phyloP scores from a whole-genome alignment of 176 grass and related monocot genomes.

The barley (Hordeum vulgare) region DNA sequence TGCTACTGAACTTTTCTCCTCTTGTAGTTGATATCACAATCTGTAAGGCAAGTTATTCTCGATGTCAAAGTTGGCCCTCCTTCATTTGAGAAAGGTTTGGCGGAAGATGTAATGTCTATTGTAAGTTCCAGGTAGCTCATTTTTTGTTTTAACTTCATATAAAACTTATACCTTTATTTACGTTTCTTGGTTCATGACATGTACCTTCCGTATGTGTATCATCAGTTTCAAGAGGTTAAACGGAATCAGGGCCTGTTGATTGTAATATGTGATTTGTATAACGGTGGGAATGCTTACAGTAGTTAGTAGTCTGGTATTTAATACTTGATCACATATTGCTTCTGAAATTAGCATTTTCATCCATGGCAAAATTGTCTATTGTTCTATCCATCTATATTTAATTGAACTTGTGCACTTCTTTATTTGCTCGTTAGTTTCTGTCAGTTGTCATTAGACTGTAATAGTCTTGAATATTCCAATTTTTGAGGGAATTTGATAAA shows the following conservation, averaged over 20 bases:
- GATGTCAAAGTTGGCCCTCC: constrained; percentile 87
- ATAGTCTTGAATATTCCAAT: not conserved
- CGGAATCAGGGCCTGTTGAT: not conserved
- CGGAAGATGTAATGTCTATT: constrained; percentile 57
- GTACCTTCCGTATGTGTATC: not conserved
- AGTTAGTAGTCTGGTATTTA: not conserved
- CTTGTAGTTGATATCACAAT: constrained; percentile 55
- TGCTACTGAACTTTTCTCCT: constrained; percentile 2
- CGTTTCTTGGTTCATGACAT: not conserved
- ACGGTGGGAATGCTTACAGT: not conserved
- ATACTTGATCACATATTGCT: not conserved
- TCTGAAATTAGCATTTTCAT: not conserved
- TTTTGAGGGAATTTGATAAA: not conserved
- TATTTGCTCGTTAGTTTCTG: not conserved
- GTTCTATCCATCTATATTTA: not conserved
- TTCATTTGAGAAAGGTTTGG: constrained; percentile 65
- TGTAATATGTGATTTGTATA: not conserved
- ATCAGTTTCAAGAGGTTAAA: not conserved
- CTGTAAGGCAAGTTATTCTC: constrained; percentile 69
- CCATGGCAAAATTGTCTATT: not conserved
- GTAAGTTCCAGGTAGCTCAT: constrained; percentile 42
- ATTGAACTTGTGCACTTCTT: not conserved
- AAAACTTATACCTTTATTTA: not conserved
- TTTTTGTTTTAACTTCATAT: constrained; percentile 5
- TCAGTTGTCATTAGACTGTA: not conserved